Percentiles rank a stretch among this genome's conserved stretches.
Conservation (phyloP, 306 rosid species). For the Morella rubra region DNA sequence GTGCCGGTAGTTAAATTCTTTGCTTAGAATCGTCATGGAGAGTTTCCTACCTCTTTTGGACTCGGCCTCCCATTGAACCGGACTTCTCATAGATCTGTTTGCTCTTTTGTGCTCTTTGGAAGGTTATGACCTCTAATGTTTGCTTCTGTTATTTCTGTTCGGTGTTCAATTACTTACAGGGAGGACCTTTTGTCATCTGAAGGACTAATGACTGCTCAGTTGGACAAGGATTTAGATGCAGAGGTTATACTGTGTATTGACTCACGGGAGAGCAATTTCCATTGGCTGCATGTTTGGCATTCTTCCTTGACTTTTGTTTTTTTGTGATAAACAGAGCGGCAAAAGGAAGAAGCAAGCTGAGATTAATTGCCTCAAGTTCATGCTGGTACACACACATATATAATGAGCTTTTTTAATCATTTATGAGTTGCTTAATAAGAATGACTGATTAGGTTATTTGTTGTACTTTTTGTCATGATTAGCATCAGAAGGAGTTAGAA, state of each 20-base stretch:
- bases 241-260: constrained; percentile 48
- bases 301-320: constrained; percentile 25
- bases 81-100: background rate
- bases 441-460: constrained; percentile 26
- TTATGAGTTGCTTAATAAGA: background rate
- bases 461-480: constrained; percentile 19
- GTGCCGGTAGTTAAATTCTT: no score
- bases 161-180: constrained; percentile 43
- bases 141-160: constrained; percentile 20
- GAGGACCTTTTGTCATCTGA: constrained; percentile 44
- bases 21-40: no score
- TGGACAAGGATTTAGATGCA: constrained; percentile 38
- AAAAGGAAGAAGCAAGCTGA: constrained; percentile 52
- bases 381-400: constrained; percentile 56
- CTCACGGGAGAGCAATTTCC: constrained; percentile 18
- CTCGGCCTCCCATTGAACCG: background rate
- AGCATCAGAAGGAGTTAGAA: constrained; percentile 91
- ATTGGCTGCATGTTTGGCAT: constrained; percentile 22
- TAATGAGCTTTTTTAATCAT: background rate
- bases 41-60: no score
- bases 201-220: constrained; percentile 33
- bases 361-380: constrained; percentile 64
- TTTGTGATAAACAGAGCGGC: constrained; percentile 47
- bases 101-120: constrained; percentile 16
- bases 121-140: constrained; percentile 16